A percentile compares a stretch with the other conserved stretches of the same genome.
These are phyloP conservation scores for Cercospora sojina DNA, from an alignment of 2,329 filamentous ascomycete genomes.

Conservation along the genomic window DNA sequence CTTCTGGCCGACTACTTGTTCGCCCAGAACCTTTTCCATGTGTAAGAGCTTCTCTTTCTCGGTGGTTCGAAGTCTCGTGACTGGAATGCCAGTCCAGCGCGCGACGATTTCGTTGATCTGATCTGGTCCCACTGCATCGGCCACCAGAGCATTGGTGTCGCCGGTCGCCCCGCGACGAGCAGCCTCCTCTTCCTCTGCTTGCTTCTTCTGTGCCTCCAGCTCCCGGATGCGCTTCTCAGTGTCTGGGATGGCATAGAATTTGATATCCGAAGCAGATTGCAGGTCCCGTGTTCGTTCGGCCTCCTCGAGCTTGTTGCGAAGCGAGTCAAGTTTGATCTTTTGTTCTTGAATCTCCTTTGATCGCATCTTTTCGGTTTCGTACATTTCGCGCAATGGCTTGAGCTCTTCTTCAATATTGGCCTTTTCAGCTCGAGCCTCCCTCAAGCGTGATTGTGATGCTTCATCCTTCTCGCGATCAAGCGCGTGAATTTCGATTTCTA, in stretches of 20 bases:
- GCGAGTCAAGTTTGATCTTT: constrained; percentile 88
- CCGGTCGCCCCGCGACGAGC: constrained; percentile 58
- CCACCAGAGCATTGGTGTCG: constrained; percentile 65
- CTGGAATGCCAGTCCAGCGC: constrained; percentile 96
- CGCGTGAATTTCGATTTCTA: constrained; percentile 97
- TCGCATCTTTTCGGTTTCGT: constrained; percentile 86
- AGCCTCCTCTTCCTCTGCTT: constrained; percentile 70
- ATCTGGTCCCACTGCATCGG: constrained; percentile 90
- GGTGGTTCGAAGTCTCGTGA: constrained; percentile 87
- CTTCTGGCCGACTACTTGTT: constrained; percentile 87
- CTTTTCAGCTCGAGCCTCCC: constrained; percentile 81
- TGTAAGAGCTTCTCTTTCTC: constrained; percentile 98
- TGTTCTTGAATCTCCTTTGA: constrained; percentile 56
- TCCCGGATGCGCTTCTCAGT: constrained; percentile 76
- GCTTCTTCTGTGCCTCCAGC: constrained; percentile 75
- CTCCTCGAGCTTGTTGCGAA: constrained; percentile 89
- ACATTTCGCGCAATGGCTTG: constrained; percentile 87
- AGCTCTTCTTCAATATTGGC: constrained; percentile 94
- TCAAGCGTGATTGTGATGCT: constrained; percentile 78
- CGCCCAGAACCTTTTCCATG: constrained; percentile 85
- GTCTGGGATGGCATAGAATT: constrained; percentile 97
- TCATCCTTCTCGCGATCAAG: constrained; percentile 92
- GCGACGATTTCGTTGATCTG: constrained; percentile 99
- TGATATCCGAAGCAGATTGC: constrained; percentile 83
- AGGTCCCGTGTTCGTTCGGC: constrained; percentile 86